Evolutionary conservation across 2,329 filamentous ascomycete genomes (phyloP).

Genomic region (Lecanicillium sp.): DNA sequence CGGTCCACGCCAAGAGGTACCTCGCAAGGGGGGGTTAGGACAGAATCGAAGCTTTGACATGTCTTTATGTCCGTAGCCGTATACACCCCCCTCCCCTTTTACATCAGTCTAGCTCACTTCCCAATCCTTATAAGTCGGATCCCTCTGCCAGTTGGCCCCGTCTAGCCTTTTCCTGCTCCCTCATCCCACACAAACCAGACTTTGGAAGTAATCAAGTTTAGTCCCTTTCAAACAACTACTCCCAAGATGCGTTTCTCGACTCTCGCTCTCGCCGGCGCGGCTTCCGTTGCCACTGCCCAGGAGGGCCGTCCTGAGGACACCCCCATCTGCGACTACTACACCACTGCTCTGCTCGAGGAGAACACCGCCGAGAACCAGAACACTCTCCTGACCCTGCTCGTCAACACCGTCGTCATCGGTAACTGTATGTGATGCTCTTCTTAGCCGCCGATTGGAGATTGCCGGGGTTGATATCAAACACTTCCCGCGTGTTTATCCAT

Average conservation of each 20-base stretch:
- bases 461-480: too few species aligned
- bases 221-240: not conserved
- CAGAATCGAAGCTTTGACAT: too few species aligned
- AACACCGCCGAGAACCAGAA: slow-evolving; percentile 52
- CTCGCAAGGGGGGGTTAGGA: too few species aligned
- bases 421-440: slow-evolving; percentile 34
- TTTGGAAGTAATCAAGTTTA: too few species aligned
- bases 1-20: too few species aligned
- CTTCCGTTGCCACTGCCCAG: slow-evolving; percentile 16
- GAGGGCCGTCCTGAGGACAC: slow-evolving; percentile 38
- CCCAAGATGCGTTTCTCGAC: slow-evolving; percentile 17
- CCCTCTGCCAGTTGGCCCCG: too few species aligned
- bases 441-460: not conserved
- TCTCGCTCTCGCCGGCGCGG: slow-evolving; percentile 14
- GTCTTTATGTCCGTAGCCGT: too few species aligned
- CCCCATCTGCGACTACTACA: slow-evolving; percentile 57
- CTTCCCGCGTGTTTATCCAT: not conserved
- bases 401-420: slow-evolving; percentile 58
- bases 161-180: too few species aligned
- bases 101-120: too few species aligned
- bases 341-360: slow-evolving; percentile 46
- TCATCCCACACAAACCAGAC: too few species aligned
- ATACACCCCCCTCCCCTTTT: too few species aligned
- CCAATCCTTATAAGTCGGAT: too few species aligned
- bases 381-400: slow-evolving; percentile 45